phyloP scores from a whole-genome alignment of 768 basidiomycete genomes.

The Pleurotus djamor region DNA sequence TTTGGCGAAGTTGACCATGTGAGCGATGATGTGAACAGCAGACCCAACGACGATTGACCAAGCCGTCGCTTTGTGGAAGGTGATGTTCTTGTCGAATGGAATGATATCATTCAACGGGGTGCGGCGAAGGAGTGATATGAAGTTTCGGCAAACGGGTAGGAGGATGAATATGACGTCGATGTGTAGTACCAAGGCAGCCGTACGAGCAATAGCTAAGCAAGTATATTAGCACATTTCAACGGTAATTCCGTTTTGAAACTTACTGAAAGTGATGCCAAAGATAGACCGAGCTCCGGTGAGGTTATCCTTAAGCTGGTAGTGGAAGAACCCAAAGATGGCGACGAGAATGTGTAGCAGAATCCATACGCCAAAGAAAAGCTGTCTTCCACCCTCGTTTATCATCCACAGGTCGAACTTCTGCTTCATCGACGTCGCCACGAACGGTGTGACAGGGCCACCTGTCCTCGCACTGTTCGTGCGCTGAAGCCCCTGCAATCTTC shows the following conservation, averaged over 20 bases:
- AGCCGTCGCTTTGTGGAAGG: conserved; percentile 86
- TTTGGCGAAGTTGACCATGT: conserved; percentile 82
- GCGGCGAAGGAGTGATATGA: conserved; percentile 84
- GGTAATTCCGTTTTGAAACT: conserved; percentile 27
- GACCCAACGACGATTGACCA: conserved; percentile 87
- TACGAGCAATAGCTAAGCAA: conserved; percentile 73
- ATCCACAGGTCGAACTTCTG: conserved; percentile 76
- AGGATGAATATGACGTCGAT: conserved; percentile 93
- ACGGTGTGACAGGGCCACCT: conserved; percentile 16
- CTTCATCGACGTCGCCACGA: conserved; percentile 34
- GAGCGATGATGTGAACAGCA: conserved; percentile 75
- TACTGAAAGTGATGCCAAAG: conserved; percentile 81
- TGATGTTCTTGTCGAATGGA: conserved; percentile 92
- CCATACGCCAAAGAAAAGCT: conserved; percentile 80
- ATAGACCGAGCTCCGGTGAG: conserved; percentile 56
- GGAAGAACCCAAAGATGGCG: conserved; percentile 69
- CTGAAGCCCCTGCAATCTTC: conserved; percentile 83
- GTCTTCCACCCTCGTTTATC: conserved; percentile 87
- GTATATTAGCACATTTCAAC: conserved; percentile 28
- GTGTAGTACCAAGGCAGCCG: conserved; percentile 88
- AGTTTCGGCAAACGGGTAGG: conserved; percentile 93
- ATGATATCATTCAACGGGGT: conserved; percentile 85
- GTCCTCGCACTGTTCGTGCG: conserved; percentile 43
- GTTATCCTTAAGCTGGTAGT: conserved; percentile 84
- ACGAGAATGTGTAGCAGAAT: conserved; percentile 80